phyloP scores from a whole-genome alignment of 2,329 filamentous ascomycete genomes.

The Nothopassalora personata region DNA sequence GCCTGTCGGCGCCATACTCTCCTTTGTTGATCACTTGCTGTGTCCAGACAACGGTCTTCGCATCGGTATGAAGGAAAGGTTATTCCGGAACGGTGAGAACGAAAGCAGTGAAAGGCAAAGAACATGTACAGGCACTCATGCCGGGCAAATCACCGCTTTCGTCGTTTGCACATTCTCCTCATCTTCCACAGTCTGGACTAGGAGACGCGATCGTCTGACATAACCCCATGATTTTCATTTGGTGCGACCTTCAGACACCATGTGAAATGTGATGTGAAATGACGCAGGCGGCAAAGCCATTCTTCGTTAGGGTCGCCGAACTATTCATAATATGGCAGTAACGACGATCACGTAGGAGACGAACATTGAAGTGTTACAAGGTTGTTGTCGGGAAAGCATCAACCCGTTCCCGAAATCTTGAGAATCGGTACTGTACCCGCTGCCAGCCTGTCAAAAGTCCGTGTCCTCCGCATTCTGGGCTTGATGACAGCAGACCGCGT shows the following conservation, averaged over 20 bases:
- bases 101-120: background rate
- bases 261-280: background rate
- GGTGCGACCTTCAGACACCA: background rate
- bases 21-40: background rate
- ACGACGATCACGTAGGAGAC: too few relatives aligned
- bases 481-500: background rate
- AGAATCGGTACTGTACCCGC: background rate
- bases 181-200: background rate
- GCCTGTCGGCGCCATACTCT: slow-evolving; percentile 8
- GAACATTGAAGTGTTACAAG: background rate
- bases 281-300: too few relatives aligned
- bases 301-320: too few relatives aligned
- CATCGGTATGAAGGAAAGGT: background rate
- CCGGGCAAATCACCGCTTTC: too few relatives aligned
- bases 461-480: background rate
- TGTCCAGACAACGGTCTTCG: background rate
- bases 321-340: too few relatives aligned
- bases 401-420: background rate
- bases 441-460: background rate
- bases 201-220: background rate
- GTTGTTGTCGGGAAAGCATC: background rate
- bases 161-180: too few relatives aligned
- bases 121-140: background rate
- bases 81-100: background rate
- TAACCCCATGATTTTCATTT: background rate